phyloP scores from a whole-genome alignment of 768 basidiomycete genomes.

The Baorangia bicolor region DNA sequence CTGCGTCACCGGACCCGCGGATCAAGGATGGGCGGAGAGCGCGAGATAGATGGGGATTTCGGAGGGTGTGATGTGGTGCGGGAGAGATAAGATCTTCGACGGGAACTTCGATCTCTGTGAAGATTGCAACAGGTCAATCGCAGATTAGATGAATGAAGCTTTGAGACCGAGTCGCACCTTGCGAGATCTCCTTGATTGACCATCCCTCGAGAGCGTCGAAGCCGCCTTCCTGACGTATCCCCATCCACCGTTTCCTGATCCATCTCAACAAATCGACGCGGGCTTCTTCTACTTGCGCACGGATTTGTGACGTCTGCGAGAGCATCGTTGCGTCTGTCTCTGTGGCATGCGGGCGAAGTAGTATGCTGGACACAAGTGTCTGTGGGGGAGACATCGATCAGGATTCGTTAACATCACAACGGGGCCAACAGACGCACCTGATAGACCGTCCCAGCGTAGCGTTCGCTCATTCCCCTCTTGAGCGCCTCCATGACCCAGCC shows the following conservation, averaged over 20 bases:
- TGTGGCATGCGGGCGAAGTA: conserved; percentile 64
- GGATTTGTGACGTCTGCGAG: conserved; percentile 64
- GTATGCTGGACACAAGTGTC: conserved; percentile 71
- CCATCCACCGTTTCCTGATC: conserved; percentile 77
- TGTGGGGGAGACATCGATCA: conserved; percentile 23
- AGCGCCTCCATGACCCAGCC: conserved; percentile 72
- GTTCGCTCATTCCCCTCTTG: conserved; percentile 59
- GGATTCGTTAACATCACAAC: not conserved
- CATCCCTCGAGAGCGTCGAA: conserved; percentile 84
- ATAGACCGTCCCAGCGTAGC: conserved; percentile 68
- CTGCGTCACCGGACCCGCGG: conserved; percentile 29
- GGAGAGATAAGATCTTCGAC: conserved; percentile 68
- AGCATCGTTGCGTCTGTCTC: conserved; percentile 63
- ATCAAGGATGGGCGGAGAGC: conserved; percentile 30
- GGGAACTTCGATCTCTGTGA: conserved; percentile 74
- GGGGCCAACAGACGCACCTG: conserved; percentile 49
- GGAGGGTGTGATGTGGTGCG: conserved; percentile 30
- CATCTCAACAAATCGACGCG: conserved; percentile 47
- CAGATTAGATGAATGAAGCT: not conserved
- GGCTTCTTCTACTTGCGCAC: conserved; percentile 72
- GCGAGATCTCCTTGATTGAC: conserved; percentile 80
- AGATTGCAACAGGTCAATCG: not conserved
- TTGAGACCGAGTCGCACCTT: conserved; percentile 20
- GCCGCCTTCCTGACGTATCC: conserved; percentile 70
- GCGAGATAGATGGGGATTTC: conserved; percentile 28